A percentile compares a stretch with the other conserved stretches of the same genome.
phyloP scores from a whole-genome alignment of 2,329 filamentous ascomycete species.

The Ilyonectria sp. region DNA sequence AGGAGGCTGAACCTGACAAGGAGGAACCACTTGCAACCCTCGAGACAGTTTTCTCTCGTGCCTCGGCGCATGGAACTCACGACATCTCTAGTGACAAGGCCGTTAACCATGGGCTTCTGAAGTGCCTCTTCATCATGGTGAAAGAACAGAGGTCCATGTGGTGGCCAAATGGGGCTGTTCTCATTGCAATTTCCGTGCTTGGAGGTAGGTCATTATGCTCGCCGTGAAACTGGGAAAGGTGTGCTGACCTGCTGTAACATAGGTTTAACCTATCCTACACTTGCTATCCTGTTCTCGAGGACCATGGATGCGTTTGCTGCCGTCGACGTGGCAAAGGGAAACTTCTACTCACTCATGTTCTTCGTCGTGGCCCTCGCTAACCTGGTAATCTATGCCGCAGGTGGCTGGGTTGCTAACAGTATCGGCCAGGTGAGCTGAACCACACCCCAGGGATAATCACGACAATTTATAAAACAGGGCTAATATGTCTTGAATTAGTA shows the following conservation, averaged over 20 bases:
- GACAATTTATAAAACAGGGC: neutral
- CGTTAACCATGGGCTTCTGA: no score
- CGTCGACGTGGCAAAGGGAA: slow-evolving; percentile 53
- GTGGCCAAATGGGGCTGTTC: no score
- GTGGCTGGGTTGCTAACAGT: slow-evolving; percentile 56
- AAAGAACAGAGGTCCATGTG: no score
- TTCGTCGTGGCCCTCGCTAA: slow-evolving; percentile 66
- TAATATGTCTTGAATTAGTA: slow-evolving; percentile 36
- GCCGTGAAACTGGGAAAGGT: neutral
- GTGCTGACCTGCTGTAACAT: neutral
- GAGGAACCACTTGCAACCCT: no score
- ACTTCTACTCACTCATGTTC: slow-evolving; percentile 72
- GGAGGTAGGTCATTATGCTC: slow-evolving; percentile 44
- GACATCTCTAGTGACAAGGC: no score
- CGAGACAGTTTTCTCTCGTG: no score
- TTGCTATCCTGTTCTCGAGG: slow-evolving; percentile 58
- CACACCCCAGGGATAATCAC: neutral
- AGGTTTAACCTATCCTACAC: slow-evolving; percentile 58
- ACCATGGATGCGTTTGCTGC: slow-evolving; percentile 57
- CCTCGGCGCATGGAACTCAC: no score
- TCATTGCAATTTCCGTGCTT: slow-evolving; percentile 20
- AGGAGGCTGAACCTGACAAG: no score
- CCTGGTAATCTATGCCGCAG: slow-evolving; percentile 59
- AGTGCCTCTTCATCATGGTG: no score
- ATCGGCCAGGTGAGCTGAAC: slow-evolving; percentile 52